Evolutionary conservation across 2,329 filamentous ascomycete genomes (phyloP).

Genomic region (Xylariales sp.): DNA sequence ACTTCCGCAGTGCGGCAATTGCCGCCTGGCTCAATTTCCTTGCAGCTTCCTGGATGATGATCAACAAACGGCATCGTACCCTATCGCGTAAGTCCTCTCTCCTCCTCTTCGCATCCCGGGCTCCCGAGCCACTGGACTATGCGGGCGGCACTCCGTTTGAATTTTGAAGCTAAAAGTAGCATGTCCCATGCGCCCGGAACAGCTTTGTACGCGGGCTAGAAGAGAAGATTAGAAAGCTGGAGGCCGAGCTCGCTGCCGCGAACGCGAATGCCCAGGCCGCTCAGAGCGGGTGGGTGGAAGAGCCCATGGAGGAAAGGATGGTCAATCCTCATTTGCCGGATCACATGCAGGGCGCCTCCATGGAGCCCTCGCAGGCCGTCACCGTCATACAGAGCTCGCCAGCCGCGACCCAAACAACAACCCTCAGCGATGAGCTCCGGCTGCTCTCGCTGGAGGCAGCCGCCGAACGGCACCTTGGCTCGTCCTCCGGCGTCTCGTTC

Average conservation of each 20-base stretch:
- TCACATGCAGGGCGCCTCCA: no score
- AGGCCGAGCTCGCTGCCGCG: conserved; percentile 8
- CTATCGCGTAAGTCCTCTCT: conserved; percentile 29
- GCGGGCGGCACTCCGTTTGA: no score
- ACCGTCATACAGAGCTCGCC: neutral
- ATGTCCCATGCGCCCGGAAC: no score
- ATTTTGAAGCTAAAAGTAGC: no score
- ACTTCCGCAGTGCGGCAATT: conserved; percentile 34
- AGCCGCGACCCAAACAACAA: neutral
- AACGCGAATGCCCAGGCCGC: neutral
- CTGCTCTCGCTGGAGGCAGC: conserved; percentile 36
- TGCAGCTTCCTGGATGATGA: conserved; percentile 34
- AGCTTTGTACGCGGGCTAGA: conserved; percentile 31
- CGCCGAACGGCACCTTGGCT: conserved; percentile 38
- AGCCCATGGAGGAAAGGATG: neutral
- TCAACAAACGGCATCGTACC: conserved; percentile 32
- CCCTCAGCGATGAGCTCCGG: neutral
- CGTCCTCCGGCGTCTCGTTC: conserved; percentile 38
- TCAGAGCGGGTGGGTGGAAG: neutral
- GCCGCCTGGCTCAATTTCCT: conserved; percentile 24
- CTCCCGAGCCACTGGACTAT: neutral
- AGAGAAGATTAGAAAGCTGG: conserved; percentile 14
- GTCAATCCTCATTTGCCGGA: no score
- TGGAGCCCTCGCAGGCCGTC: neutral
- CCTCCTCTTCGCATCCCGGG: neutral